A percentile compares a stretch with the other conserved stretches of the same genome.
These are phyloP conservation scores for Sodiomyces alkalinus DNA, from an alignment of 2,329 filamentous ascomycete genomes.

Conservation along the genomic window DNA sequence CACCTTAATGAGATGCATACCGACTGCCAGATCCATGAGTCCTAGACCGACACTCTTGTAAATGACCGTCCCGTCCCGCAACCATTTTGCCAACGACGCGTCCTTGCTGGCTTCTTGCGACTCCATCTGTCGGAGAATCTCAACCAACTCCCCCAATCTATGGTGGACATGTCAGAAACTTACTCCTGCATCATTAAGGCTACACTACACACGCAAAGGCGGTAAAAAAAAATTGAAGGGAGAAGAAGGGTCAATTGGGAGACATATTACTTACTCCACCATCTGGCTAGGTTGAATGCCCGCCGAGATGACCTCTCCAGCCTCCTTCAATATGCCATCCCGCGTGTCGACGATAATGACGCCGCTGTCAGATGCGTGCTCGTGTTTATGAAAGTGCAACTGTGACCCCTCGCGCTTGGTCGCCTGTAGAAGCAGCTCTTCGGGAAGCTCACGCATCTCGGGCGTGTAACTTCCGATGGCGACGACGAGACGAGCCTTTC, in stretches of 20 bases:
- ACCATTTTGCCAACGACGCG: slow-evolving; percentile 37
- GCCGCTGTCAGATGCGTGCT: slow-evolving; percentile 44
- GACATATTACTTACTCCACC: slow-evolving; percentile 57
- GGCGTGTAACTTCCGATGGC: slow-evolving; percentile 56
- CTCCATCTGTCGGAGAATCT: slow-evolving; percentile 29
- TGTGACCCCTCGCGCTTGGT: slow-evolving; percentile 28
- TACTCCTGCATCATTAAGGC: no score
- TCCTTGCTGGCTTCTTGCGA: slow-evolving; percentile 26
- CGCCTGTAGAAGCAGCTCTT: slow-evolving; percentile 55
- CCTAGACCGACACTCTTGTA: slow-evolving; percentile 55
- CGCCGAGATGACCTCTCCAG: slow-evolving; percentile 74
- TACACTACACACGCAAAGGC: no score
- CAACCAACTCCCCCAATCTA: slow-evolving; percentile 62
- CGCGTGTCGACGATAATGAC: slow-evolving; percentile 62
- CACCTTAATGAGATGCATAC: slow-evolving; percentile 39
- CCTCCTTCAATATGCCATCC: slow-evolving; percentile 64
- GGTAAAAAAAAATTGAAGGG: no score
- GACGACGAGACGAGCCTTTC: slow-evolving; percentile 56
- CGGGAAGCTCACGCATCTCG: slow-evolving; percentile 71
- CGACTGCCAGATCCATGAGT: slow-evolving; percentile 50
- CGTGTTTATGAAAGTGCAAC: slow-evolving; percentile 50
- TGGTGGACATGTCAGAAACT: no score
- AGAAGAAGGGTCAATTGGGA: no score
- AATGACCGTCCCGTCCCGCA: slow-evolving; percentile 47
- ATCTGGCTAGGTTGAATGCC: slow-evolving; percentile 58